These are phyloP conservation scores for Avicennia marina DNA, from an alignment of 257 asterid genomes.

Conservation along the genomic window DNA sequence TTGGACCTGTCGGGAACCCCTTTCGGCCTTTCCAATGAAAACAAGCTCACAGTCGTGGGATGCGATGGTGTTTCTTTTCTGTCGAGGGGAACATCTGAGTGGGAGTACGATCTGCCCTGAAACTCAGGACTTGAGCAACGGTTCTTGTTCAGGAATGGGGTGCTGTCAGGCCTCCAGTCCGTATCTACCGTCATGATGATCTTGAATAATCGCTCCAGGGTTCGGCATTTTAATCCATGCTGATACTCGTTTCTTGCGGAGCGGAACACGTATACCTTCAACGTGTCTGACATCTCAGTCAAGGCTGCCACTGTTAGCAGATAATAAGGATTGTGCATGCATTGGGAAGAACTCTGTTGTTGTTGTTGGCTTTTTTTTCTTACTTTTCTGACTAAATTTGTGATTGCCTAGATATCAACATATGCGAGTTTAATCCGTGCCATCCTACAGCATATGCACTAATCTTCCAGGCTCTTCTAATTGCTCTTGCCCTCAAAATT, in stretches of 20 bases:
- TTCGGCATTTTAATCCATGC: conserved; percentile 27
- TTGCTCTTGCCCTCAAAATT: conserved; percentile 22
- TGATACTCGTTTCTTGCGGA: conserved; percentile 32
- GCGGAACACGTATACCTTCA: conserved; percentile 17
- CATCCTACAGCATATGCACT: conserved; percentile 16
- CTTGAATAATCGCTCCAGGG: background rate
- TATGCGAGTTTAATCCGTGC: conserved; percentile 28
- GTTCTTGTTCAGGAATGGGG: conserved; percentile 35
- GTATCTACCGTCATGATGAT: background rate
- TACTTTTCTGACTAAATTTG: too few species aligned
- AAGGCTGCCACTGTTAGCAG: conserved; percentile 36
- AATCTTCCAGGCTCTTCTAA: conserved; percentile 23
- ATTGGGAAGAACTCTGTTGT: too few species aligned
- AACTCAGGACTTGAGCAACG: conserved; percentile 23
- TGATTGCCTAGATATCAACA: conserved; percentile 19
- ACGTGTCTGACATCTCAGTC: conserved; percentile 18
- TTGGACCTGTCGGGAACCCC: conserved; percentile 16
- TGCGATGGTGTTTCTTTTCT: conserved; percentile 21
- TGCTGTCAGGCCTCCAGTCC: conserved; percentile 37
- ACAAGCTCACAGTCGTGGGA: conserved; percentile 29
- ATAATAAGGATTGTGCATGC: background rate
- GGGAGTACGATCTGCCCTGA: conserved; percentile 28
- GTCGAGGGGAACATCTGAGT: background rate
- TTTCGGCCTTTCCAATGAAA: conserved; percentile 22
- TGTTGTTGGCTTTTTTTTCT: too few species aligned